Evolutionary conservation across 345 rosid genomes (phyloP).

Genomic region (Hibiscus tridactylites): DNA sequence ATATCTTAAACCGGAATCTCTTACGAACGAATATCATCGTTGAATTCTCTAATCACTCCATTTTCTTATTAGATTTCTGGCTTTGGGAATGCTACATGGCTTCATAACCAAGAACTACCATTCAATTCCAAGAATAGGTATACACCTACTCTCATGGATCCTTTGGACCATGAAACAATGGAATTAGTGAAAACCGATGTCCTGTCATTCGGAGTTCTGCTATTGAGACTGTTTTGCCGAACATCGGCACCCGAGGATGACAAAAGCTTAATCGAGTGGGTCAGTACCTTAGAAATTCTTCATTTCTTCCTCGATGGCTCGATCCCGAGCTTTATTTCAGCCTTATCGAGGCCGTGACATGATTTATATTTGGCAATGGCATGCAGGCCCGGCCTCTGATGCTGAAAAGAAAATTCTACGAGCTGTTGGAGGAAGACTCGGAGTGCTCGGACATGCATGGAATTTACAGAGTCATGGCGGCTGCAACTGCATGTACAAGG

Average conservation of each 20-base stretch:
- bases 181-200: slow-evolving; percentile 23
- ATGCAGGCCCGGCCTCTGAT: slow-evolving; percentile 40
- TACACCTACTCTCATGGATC: slow-evolving; percentile 4
- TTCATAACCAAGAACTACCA: slow-evolving; percentile 13
- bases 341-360: not conserved
- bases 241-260: slow-evolving; percentile 24
- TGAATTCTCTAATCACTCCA: not conserved
- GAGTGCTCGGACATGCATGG: slow-evolving; percentile 29
- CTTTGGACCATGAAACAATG: slow-evolving; percentile 10
- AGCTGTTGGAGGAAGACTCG: slow-evolving; percentile 27
- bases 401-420: slow-evolving; percentile 29
- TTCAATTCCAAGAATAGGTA: slow-evolving; percentile 16
- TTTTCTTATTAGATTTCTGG: slow-evolving; percentile 26
- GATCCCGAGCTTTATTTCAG: not conserved
- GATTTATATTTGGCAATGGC: slow-evolving; percentile 15
- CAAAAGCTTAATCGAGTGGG: slow-evolving; percentile 30
- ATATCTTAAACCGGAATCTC: slow-evolving; percentile 5
- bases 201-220: slow-evolving; percentile 30
- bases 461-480: slow-evolving; percentile 34
- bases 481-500: slow-evolving; percentile 28
- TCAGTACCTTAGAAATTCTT: slow-evolving; percentile 12
- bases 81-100: slow-evolving; percentile 28
- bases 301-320: not conserved
- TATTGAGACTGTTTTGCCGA: slow-evolving; percentile 31
- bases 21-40: not conserved